Percentiles rank a stretch among this genome's conserved stretches.
Conservation (phyloP, 805 yeast species). For the Yamadazyma tumulicola region DNA sequence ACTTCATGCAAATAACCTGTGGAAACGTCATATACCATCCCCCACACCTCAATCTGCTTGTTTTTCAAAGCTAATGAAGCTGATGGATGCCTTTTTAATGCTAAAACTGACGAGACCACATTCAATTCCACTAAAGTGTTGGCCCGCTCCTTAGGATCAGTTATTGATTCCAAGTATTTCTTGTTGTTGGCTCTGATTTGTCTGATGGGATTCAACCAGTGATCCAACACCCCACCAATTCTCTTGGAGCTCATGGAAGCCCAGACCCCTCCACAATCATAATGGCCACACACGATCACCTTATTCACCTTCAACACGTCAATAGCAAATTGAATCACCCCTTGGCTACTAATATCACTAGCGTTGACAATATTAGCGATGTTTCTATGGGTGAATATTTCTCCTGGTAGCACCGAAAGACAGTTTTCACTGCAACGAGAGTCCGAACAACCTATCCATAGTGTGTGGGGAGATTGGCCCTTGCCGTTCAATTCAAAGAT, state of each 20-base stretch:
- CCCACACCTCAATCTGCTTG: slow-evolving; percentile 73
- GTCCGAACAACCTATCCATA: slow-evolving; percentile 94
- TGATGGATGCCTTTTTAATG: slow-evolving; percentile 60
- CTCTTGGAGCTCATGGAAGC: slow-evolving; percentile 66
- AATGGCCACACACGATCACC: slow-evolving; percentile 87
- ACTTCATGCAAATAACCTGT: slow-evolving; percentile 57
- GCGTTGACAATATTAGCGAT: slow-evolving; percentile 76
- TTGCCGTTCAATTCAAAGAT: slow-evolving; percentile 62
- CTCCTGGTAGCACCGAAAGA: slow-evolving; percentile 81
- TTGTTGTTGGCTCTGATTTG: slow-evolving; percentile 63
- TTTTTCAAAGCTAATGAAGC: slow-evolving; percentile 62
- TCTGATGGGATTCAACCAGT: slow-evolving; percentile 67
- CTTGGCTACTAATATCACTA: slow-evolving; percentile 68
- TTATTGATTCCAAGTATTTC: slow-evolving; percentile 44
- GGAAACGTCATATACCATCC: slow-evolving; percentile 78
- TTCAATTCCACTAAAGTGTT: slow-evolving; percentile 71
- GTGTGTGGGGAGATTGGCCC: slow-evolving; percentile 90
- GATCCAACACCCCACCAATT: slow-evolving; percentile 66
- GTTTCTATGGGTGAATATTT: slow-evolving; percentile 82
- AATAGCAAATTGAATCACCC: slow-evolving; percentile 85
- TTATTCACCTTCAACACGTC: slow-evolving; percentile 78
- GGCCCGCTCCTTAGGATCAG: slow-evolving; percentile 47
- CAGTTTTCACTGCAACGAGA: slow-evolving; percentile 83
- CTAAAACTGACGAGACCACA: slow-evolving; percentile 67
- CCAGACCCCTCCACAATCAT: slow-evolving; percentile 92